Conservation (phyloP, 2,329 filamentous ascomycete species). For the Xylariaceae sp. region DNA sequence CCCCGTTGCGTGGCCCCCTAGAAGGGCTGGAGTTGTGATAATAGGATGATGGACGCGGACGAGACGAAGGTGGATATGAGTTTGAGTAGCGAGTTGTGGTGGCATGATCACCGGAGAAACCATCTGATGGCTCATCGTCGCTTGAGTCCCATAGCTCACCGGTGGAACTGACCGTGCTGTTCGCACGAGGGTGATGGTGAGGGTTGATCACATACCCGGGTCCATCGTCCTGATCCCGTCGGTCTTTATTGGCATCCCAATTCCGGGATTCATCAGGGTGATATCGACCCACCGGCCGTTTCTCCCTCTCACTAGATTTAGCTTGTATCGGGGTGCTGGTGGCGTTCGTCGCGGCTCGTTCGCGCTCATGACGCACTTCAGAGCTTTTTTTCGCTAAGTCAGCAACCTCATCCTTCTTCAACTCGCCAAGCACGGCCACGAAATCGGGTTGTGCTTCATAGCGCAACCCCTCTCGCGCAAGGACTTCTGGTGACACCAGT, state of each 20-base stretch:
- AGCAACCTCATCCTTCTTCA: conserved; percentile 49
- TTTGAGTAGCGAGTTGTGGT: conserved; percentile 19
- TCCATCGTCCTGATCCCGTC: conserved; percentile 15
- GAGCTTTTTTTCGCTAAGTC: conserved; percentile 48
- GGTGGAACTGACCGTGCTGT: conserved; percentile 25
- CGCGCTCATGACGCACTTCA: conserved; percentile 40
- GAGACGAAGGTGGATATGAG: conserved; percentile 24
- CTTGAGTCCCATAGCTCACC: conserved; percentile 32
- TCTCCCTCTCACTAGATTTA: conserved; percentile 17
- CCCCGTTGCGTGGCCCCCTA: background rate
- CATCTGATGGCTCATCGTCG: conserved; percentile 21
- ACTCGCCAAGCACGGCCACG: conserved; percentile 55
- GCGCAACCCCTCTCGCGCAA: conserved; percentile 51
- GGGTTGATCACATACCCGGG: conserved; percentile 24
- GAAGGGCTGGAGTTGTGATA: conserved; percentile 17
- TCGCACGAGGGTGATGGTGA: conserved; percentile 20
- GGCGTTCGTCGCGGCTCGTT: conserved; percentile 2
- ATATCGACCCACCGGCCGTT: conserved; percentile 27
- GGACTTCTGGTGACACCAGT: conserved; percentile 55
- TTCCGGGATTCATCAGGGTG: conserved; percentile 34
- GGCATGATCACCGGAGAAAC: too few species aligned
- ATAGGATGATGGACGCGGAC: conserved; percentile 16
- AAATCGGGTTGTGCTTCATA: conserved; percentile 59
- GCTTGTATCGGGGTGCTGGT: background rate
- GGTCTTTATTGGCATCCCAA: conserved; percentile 29